A percentile compares a stretch with the other conserved stretches of the same genome.
Conservation (phyloP, 2,329 filamentous ascomycete species). For the Paecilomyces sp. region DNA sequence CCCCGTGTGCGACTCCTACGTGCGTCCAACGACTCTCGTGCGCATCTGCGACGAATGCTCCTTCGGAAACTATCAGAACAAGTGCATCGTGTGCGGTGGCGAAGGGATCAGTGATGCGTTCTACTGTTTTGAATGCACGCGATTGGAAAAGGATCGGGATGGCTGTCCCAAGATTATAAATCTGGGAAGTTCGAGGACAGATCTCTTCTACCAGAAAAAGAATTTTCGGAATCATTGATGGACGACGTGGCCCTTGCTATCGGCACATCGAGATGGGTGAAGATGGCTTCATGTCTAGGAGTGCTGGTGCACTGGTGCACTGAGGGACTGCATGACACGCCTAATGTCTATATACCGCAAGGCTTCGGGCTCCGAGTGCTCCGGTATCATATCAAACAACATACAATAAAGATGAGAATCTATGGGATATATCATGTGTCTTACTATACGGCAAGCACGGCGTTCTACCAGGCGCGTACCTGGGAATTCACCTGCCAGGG, state of each 20-base stretch:
- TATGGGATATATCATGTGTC: background rate
- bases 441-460: background rate
- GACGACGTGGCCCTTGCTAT: conserved; percentile 2
- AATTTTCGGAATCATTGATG: conserved; percentile 38
- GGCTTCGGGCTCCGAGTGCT: background rate
- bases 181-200: conserved; percentile 87
- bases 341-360: background rate
- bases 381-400: background rate
- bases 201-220: conserved; percentile 76
- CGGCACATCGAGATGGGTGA: background rate
- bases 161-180: conserved; percentile 99
- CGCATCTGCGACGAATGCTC: conserved; percentile 99
- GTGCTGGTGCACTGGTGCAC: background rate
- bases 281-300: background rate
- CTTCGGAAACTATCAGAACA: conserved; percentile 99
- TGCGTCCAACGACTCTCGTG: conserved; percentile 91
- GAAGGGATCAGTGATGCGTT: conserved; percentile 98
- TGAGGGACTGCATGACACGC: background rate
- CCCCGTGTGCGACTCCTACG: conserved; percentile 97
- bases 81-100: conserved; percentile 96
- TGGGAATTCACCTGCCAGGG: conserved; percentile 43
- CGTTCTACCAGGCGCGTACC: background rate
- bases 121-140: conserved; percentile 98
- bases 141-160: conserved; percentile 92
- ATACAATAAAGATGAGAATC: background rate